Percentiles rank a stretch among this genome's conserved stretches.
Conservation (phyloP, 2,329 filamentous ascomycete species). For the Sporothrix luriei region DNA sequence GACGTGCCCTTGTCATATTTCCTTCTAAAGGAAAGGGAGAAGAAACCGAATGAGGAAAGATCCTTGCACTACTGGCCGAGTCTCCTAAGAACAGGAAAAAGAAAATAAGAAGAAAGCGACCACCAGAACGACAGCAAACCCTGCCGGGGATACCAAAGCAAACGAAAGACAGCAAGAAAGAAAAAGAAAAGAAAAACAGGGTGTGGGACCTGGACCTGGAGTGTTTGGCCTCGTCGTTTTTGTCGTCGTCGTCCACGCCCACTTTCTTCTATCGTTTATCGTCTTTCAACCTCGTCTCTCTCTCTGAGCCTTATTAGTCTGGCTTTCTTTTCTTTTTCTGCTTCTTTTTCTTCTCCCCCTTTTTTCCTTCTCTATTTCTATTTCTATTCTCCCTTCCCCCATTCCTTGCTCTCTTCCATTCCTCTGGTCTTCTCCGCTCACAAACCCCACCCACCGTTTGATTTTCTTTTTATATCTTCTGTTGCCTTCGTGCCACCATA, state of each 20-base stretch:
- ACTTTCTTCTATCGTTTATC: constrained; percentile 14
- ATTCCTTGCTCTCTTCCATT: neutral
- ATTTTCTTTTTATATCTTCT: constrained; percentile 10
- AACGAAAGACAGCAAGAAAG: neutral
- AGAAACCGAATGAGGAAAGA: neutral
- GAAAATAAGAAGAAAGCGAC: constrained; percentile 6
- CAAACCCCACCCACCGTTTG: constrained; percentile 18
- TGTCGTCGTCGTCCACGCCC: constrained; percentile 15
- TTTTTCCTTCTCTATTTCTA: neutral
- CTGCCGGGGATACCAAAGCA: neutral
- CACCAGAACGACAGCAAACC: neutral
- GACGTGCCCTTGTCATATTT: too few species aligned
- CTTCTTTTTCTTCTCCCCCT: neutral
- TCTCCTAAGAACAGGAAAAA: neutral
- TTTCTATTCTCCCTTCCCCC: neutral
- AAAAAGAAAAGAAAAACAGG: constrained; percentile 8
- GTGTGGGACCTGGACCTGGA: neutral
- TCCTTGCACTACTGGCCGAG: neutral
- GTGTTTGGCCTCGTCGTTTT: constrained; percentile 15
- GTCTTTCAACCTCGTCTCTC: neutral
- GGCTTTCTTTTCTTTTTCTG: neutral
- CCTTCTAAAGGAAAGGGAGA: neutral
- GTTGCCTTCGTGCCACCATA: neutral
- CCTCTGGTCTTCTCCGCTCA: neutral
- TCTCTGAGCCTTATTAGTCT: neutral